These are phyloP conservation scores for Lepidium didymum DNA, from an alignment of 345 rosid genomes.

Conservation along the genomic window DNA sequence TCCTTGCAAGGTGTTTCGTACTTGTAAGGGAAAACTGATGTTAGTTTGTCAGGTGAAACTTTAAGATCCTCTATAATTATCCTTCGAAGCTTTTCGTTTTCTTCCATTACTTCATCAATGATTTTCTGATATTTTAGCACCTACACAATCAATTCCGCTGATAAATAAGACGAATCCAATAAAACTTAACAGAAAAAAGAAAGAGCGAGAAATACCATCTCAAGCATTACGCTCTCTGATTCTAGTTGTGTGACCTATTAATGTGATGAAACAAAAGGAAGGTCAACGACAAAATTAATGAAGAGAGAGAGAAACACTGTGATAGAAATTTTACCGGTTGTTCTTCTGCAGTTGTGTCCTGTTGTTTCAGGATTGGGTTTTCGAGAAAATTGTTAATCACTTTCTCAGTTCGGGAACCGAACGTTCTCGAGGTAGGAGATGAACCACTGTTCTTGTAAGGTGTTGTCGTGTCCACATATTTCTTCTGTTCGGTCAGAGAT, in stretches of 20 bases:
- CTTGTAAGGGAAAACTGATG: constrained; percentile 34
- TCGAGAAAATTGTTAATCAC: constrained; percentile 63
- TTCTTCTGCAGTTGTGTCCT: constrained; percentile 34
- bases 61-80: constrained; percentile 76
- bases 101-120: constrained; percentile 69
- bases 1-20: constrained; percentile 45
- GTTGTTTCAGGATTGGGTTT: constrained; percentile 53
- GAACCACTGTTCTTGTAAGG: background rate
- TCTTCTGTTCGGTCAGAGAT: constrained; percentile 34
- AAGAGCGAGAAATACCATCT: constrained; percentile 52
- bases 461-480: constrained; percentile 22
- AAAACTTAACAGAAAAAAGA: constrained; percentile 6
- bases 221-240: constrained; percentile 73
- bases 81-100: constrained; percentile 67
- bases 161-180: background rate
- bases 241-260: constrained; percentile 51
- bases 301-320: background rate
- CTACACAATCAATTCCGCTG: constrained; percentile 27
- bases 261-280: background rate
- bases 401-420: constrained; percentile 70
- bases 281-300: constrained; percentile 27
- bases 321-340: background rate
- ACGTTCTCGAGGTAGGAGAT: constrained; percentile 28
- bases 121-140: constrained; percentile 75
- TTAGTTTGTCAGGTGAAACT: constrained; percentile 61